Evolutionary conservation across 2,329 filamentous ascomycete species (phyloP), one percentile per base, ranked within the genome.

Genomic region (Ceratocystiopsis brevicomis): DNA sequence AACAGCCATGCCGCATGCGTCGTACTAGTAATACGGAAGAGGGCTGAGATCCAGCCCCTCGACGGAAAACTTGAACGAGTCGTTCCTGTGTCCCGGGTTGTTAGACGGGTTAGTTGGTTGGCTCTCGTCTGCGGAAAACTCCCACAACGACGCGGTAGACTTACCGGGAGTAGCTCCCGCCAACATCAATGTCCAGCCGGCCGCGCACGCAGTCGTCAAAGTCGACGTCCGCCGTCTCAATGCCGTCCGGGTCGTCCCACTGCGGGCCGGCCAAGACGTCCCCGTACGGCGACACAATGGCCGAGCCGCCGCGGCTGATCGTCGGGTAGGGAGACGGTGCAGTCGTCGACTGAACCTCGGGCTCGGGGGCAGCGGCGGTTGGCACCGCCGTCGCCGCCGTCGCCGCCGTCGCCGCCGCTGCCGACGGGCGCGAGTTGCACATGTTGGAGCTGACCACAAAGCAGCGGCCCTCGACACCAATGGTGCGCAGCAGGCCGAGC

Each of bases 401-500:
- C 14, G 15, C n/a, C 14, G 4, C 5, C 16, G 35, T 6, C 14
- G n/a, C 5, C n/a, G 10, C 10, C 35, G 35, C 35, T 55, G 47
- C 77, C 62, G 39, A 65, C 68, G 49, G 62, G 66, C 48, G 67
- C 71, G 30, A 19, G 4, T 83, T 70, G 54, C 81, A 87, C 66
- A 92, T 87, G 58, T 94, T 94, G 38, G 82, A 77, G 54, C 76
- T 85, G 4, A 95, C 63, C 16, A 95, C 86, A 51, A 92, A 87
- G 51, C 83, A 83, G 17, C 87, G 69, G 0, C 86, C 82, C 59
- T 96, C 88, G 43, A 74, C 69, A 3, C 76, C 86, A 8, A 90
- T 67, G 0, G 86, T 93, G 42, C 79, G 71, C 76, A 94, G 80
- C n/a, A 92, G 64, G 0, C 75, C 63, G 19, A 83, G 61, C 88